Conservation (phyloP, 2,329 filamentous ascomycete species). For the Cladophialophora carrionii region DNA sequence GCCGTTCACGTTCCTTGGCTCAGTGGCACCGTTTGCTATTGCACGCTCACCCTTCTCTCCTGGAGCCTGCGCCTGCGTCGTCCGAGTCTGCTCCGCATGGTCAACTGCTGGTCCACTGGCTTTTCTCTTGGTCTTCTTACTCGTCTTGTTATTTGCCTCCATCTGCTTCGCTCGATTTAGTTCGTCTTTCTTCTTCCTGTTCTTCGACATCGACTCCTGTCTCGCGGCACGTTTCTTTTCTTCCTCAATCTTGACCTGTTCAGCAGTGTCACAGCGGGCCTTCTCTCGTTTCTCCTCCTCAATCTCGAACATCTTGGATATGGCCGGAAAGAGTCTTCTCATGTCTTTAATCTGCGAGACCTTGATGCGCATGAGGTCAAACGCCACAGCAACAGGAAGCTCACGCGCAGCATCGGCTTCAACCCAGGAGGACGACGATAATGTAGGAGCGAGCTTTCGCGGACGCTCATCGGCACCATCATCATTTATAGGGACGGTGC, state of each 20-base stretch:
- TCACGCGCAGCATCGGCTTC: constrained; percentile 38
- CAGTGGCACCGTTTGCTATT: neutral
- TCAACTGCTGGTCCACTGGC: neutral
- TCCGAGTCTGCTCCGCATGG: neutral
- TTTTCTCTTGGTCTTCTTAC: constrained; percentile 12
- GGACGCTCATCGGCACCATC: constrained; percentile 14
- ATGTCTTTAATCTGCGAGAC: constrained; percentile 62
- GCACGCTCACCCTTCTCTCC: neutral
- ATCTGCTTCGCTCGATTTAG: constrained; percentile 6
- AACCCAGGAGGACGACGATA: constrained; percentile 16
- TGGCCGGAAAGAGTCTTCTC: constrained; percentile 60
- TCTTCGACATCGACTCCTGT: constrained; percentile 19
- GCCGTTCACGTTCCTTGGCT: neutral
- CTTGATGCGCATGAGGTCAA: constrained; percentile 67
- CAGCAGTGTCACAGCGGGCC: constrained; percentile 22
- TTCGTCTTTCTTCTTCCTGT: constrained; percentile 16
- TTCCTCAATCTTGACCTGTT: constrained; percentile 13
- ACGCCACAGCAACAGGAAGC: constrained; percentile 62
- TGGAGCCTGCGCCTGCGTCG: neutral
- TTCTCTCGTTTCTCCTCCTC: constrained; percentile 39
- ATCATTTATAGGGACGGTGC: neutral
- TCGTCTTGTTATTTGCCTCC: constrained; percentile 31
- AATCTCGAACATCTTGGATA: constrained; percentile 57
- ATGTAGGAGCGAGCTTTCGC: constrained; percentile 1
- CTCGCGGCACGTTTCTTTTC: constrained; percentile 14